phyloP scores from a whole-genome alignment of 305 asterid species.

The Fraxinus paxiana region DNA sequence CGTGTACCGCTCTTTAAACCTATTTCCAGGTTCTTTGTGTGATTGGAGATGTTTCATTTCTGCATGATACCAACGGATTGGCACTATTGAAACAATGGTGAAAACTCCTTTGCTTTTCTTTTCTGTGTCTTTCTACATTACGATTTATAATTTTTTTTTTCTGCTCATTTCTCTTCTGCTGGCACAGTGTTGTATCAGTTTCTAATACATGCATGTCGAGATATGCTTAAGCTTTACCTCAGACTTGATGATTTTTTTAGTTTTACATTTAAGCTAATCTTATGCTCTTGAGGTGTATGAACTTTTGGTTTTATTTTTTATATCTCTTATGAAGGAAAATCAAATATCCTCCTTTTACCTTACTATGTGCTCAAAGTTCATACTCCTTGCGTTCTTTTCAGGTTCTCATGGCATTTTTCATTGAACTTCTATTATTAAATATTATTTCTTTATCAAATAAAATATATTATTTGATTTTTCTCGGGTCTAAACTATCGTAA shows the following conservation, averaged over 20 bases:
- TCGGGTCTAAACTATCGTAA: not conserved
- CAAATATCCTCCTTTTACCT: not conserved
- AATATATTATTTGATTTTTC: not conserved
- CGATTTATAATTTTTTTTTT: not conserved
- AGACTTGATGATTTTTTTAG: not conserved
- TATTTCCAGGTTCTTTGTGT: constrained; percentile 67
- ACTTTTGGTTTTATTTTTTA: not conserved
- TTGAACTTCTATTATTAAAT: not conserved
- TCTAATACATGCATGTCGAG: not conserved
- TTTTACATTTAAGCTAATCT: not conserved
- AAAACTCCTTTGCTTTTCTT: not conserved
- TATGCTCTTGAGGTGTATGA: not conserved
- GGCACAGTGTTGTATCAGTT: not conserved
- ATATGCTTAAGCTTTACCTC: not conserved
- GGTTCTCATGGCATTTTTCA: not conserved
- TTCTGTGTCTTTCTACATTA: constrained; percentile 8
- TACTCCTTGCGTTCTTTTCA: not conserved
- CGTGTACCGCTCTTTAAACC: not conserved
- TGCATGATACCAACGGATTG: constrained; percentile 94
- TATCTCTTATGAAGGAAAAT: not conserved
- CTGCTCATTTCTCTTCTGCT: constrained; percentile 15
- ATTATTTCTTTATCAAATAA: not conserved
- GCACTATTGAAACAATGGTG: constrained; percentile 71
- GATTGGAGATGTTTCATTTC: constrained; percentile 88
- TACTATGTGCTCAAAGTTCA: not conserved